Base-by-base conservation (phyloP, 495 filamentous ascomycete genomes). In the Xylaria palmicola region DNA sequence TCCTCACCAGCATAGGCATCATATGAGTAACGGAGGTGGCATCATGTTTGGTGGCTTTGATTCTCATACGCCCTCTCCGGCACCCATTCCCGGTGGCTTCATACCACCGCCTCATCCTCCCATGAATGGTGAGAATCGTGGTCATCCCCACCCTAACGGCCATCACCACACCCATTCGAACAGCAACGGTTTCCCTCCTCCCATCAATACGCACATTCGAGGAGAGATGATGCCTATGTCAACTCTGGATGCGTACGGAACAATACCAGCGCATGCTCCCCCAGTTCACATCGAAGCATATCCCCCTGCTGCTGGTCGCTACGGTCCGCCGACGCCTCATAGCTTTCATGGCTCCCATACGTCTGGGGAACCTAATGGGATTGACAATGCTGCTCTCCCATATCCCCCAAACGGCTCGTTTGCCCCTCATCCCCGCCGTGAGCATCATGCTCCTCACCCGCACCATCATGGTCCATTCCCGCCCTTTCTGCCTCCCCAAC, bases 291-390 rank as follows among this genome's bases (percentile, higher is more conserved):
- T 71, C 13, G 78, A 81, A 26, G 69, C 69, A 17, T 78, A 72
- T 29, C 72, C 72, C 3, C 71, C 77, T 32, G 52, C 63, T 41
- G 60, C 65, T 30, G 56, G 72, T 59, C 71, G 66, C 61, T 79
- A 77, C 52, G 76, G 75, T 0, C 76, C 80, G 6, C 75, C 77
- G 6, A 83, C 81, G 6, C 80, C 81, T 4, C 81, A 79, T 37
- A 84, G 81, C 60, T 80, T 81, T 40, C 81, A 83, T 17, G 82
- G 77, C 17, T 85, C 82, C 3, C 81, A 82, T 51, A 73, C 77
- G 20, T 83, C 81, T 0, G 68, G 64, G 4, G 69, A 72, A 30
- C 70, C 69, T 19, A 73, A 72, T 37, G 73, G 74, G 7, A 62
- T 69, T 9, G 74, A 78, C 29, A 74, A 71, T 54, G 65, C 64